phyloP scores from a whole-genome alignment of 2,329 filamentous ascomycete genomes.

The Colletotrichum tabaci region DNA sequence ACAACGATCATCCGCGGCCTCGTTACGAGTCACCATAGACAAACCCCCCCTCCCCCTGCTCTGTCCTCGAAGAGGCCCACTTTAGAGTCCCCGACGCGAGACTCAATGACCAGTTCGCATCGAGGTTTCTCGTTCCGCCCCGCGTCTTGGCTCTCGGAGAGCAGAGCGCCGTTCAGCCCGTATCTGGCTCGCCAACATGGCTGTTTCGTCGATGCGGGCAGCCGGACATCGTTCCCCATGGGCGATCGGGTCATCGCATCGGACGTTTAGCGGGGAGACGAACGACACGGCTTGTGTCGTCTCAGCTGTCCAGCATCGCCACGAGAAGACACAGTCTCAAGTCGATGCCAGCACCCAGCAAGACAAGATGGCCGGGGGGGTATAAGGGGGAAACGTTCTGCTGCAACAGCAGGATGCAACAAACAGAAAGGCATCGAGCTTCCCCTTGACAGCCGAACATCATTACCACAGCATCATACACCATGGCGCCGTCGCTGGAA shows the following conservation, averaged over 20 bases:
- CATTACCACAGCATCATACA: neutral
- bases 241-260: conserved; percentile 22
- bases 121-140: neutral
- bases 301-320: neutral
- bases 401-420: neutral
- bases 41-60: neutral
- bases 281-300: conserved; percentile 1
- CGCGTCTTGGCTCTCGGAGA: neutral
- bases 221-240: conserved; percentile 14
- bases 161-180: neutral
- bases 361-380: neutral
- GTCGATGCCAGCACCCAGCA: neutral
- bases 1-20: neutral
- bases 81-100: conserved; percentile 4
- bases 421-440: neutral
- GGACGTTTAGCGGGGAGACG: conserved; percentile 8
- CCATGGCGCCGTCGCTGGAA: conserved; percentile 37
- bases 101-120: neutral
- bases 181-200: neutral
- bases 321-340: neutral
- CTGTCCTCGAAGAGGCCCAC: neutral
- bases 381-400: conserved; percentile 9
- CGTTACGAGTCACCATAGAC: neutral
- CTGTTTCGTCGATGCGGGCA: neutral
- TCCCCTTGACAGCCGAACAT: neutral